Conservation (phyloP, 1,139 yeast genomes). For the Candida glucosophila region DNA sequence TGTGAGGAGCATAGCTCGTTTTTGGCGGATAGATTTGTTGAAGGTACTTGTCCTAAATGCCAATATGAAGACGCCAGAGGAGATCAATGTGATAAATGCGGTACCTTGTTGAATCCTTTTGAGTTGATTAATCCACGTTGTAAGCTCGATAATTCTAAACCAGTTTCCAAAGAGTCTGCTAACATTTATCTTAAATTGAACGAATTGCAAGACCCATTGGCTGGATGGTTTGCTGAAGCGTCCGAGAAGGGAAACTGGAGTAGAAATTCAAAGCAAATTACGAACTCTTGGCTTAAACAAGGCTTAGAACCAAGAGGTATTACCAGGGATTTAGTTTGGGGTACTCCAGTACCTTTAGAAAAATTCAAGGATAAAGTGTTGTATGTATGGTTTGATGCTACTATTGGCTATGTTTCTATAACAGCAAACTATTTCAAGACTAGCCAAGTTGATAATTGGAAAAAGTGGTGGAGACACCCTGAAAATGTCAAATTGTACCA, state of each 20-base stretch:
- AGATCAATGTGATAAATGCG: conserved; percentile 98
- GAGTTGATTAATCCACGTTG: conserved; percentile 93
- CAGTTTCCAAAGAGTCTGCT: conserved; percentile 72
- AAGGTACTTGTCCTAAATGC: conserved; percentile 96
- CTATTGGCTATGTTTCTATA: conserved; percentile 92
- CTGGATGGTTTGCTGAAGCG: conserved; percentile 63
- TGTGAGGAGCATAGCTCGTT: conserved; percentile 87
- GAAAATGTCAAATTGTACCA: conserved; percentile 79
- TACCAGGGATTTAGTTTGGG: conserved; percentile 96
- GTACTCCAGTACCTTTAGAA: conserved; percentile 91
- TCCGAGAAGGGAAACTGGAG: conserved; percentile 82
- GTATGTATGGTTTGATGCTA: conserved; percentile 98
- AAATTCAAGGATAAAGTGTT: conserved; percentile 79
- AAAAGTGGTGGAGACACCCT: conserved; percentile 86
- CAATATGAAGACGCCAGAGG: conserved; percentile 95
- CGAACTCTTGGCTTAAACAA: conserved; percentile 87
- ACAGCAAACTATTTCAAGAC: conserved; percentile 83
- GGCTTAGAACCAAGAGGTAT: conserved; percentile 93
- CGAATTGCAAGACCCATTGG: conserved; percentile 68
- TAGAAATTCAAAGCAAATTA: conserved; percentile 77
- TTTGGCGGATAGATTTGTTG: conserved; percentile 94
- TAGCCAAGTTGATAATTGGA: conserved; percentile 47
- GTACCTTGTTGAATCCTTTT: conserved; percentile 78
- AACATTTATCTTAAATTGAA: conserved; percentile 80
- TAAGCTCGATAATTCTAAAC: conserved; percentile 79